Evolutionary conservation across 768 basidiomycete genomes (phyloP).

Genomic region (Cyclocybe cylindracea): DNA sequence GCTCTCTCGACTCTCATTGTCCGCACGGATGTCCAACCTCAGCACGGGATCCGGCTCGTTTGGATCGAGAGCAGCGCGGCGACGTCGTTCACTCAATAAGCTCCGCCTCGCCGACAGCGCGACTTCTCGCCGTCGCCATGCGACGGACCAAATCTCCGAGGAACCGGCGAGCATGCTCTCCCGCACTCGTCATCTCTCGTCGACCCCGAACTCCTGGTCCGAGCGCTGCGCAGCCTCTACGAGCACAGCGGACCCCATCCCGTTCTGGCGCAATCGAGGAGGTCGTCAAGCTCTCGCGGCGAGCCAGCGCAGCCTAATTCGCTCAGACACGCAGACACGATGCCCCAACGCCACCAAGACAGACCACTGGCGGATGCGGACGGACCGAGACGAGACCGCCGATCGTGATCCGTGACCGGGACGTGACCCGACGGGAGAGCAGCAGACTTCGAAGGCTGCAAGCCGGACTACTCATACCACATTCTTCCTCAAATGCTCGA

Average conservation of each 20-base stretch:
- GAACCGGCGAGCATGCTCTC: constrained; percentile 49
- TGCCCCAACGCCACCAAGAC: constrained; percentile 11
- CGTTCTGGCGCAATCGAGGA: not conserved
- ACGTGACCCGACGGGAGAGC: too few species aligned
- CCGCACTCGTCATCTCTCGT: constrained; percentile 39
- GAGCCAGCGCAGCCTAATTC: not conserved
- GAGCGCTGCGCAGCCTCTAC: constrained; percentile 14
- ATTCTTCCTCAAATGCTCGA: too few species aligned
- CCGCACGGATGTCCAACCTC: constrained; percentile 22
- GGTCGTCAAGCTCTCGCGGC: not conserved
- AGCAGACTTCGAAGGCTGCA: too few species aligned
- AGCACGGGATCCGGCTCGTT: constrained; percentile 8
- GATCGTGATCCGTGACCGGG: too few species aligned
- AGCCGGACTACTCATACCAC: too few species aligned
- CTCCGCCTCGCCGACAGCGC: constrained; percentile 21
- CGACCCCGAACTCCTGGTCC: constrained; percentile 30
- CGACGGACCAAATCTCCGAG: constrained; percentile 36
- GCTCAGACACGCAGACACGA: constrained; percentile 6
- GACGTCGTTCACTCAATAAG: constrained; percentile 18
- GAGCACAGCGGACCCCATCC: not conserved
- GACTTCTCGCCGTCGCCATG: constrained; percentile 16
- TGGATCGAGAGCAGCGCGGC: constrained; percentile 8
- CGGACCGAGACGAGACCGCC: too few species aligned
- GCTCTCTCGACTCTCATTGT: constrained; percentile 12
- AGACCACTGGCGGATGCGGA: not conserved